Base-by-base conservation (phyloP, 495 filamentous ascomycete genomes). In the Cudoniella acicularis region DNA sequence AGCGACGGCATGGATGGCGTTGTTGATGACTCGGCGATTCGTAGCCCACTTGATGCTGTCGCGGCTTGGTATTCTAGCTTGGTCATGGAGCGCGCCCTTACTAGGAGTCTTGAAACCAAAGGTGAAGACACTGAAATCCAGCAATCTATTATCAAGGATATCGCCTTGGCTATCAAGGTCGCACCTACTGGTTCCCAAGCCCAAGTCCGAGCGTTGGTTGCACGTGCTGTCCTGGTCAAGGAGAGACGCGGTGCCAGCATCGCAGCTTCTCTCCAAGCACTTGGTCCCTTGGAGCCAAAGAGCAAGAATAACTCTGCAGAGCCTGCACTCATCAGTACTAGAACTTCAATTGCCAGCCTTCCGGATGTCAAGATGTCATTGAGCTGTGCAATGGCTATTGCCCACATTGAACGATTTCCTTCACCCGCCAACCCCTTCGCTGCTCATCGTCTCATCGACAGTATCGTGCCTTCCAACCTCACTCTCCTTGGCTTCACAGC, bases 31-130 rank as follows among this genome's bases (percentile, higher is more conserved):
- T 82, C 83, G 42, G 86, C 92, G 3, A 92, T 97, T 51, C 84
- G 88, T 27, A 92, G 90, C 11, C 90, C 92, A 8, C 81, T 96
- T 57, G 93, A 98, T 69, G 91, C 90, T 23, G 79, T 96, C 18
- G 89, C 92, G 13, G 88, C 92, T 0, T 96, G 92, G 93, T 93
- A 84, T 76, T 95, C 91, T 1, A 87, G 84, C 62, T 79, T 88
- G 51, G 73, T 85, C n/a, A 73, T 96, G 24, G 87, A 93, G 48
- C 78, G 78, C 30, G 85, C 83, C 8, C 80, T 98, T 21, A 70
- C 85, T 23, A 74, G 73, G 20, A 87, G 79, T 57, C 74, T 90
- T 10, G 81, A 85, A 41, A 63, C 54, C 49, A 60, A n/a, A 47
- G 30, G 26, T n/a, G 60, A 43, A 22, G 63, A 60, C 36, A n/a